Percentiles rank a stretch among this genome's conserved stretches.
These are phyloP conservation scores for Dioscorea alata DNA, from an alignment of 106 monocot species.

Conservation along the genomic window DNA sequence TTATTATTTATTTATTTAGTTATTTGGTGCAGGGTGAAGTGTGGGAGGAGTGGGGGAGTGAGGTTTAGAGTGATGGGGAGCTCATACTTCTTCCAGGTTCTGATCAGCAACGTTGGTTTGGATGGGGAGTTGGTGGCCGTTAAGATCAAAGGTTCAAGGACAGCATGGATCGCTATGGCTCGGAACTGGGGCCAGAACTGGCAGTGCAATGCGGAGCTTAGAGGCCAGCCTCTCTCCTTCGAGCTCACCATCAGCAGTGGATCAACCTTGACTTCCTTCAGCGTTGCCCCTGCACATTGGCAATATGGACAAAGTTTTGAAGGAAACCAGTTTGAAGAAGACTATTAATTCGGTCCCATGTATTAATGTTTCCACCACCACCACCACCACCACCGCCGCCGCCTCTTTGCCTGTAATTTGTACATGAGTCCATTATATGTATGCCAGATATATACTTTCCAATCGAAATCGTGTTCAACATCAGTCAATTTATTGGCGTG, in stretches of 20 bases:
- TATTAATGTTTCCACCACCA: too few species aligned
- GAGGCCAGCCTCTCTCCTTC: slow-evolving; percentile 61
- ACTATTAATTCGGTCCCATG: too few species aligned
- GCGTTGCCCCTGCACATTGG: slow-evolving; percentile 46
- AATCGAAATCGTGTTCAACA: too few species aligned
- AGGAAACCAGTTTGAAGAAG: slow-evolving; percentile 48
- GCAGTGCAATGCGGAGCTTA: slow-evolving; percentile 52
- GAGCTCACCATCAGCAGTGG: slow-evolving; percentile 45
- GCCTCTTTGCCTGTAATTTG: too few species aligned
- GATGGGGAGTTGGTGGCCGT: slow-evolving; percentile 54
- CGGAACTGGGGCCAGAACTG: slow-evolving; percentile 88
- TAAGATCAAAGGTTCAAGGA: slow-evolving; percentile 61
- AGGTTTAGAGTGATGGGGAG: slow-evolving; percentile 55
- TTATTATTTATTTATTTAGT: too few species aligned
- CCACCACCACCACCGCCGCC: too few species aligned
- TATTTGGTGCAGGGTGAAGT: slow-evolving; percentile 41
- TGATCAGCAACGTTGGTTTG: slow-evolving; percentile 50
- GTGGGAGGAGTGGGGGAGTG: slow-evolving; percentile 44
- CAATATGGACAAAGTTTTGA: slow-evolving; percentile 57
- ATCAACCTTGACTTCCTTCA: slow-evolving; percentile 39
- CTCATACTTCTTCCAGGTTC: slow-evolving; percentile 50
- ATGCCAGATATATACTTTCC: too few species aligned
- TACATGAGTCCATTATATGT: too few species aligned
- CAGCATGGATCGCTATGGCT: slow-evolving; percentile 76
- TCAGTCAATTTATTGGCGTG: too few species aligned